Evolutionary conservation across 2,329 filamentous ascomycete genomes (phyloP).

Genomic region (Emergomyces africanus): DNA sequence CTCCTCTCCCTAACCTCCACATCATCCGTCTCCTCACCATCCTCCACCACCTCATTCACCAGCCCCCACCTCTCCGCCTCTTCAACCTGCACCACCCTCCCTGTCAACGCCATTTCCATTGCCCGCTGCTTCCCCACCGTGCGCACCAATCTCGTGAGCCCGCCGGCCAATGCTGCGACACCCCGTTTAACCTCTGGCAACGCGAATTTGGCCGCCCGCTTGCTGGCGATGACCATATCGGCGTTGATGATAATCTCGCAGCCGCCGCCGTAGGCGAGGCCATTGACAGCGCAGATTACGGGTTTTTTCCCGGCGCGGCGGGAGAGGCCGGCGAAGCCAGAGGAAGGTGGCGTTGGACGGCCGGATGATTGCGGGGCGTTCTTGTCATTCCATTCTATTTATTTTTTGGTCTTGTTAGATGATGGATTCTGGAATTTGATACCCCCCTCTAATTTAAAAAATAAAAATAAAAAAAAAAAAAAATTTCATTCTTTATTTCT

Average conservation of each 20-base stretch:
- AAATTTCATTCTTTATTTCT: neutral
- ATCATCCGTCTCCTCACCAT: constrained; percentile 12
- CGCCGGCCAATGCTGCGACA: constrained; percentile 58
- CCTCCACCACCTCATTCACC: constrained; percentile 51
- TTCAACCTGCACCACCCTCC: constrained; percentile 44
- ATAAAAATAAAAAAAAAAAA: too few species aligned
- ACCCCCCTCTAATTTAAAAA: neutral
- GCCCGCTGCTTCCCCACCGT: constrained; percentile 56
- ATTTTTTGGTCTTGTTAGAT: neutral
- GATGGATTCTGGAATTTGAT: neutral
- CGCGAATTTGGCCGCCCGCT: constrained; percentile 44
- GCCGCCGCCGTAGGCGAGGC: constrained; percentile 60
- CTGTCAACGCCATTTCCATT: constrained; percentile 59
- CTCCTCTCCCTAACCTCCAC: neutral
- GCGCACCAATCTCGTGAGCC: constrained; percentile 52
- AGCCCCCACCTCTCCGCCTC: constrained; percentile 56
- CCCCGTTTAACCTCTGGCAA: constrained; percentile 61
- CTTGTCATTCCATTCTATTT: constrained; percentile 23
- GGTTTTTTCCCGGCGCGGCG: constrained; percentile 47
- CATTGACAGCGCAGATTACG: constrained; percentile 63
- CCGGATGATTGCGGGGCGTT: constrained; percentile 2
- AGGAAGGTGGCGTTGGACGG: constrained; percentile 16
- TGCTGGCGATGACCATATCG: constrained; percentile 53
- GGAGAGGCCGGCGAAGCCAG: constrained; percentile 33
- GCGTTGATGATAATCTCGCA: constrained; percentile 64